Base-by-base conservation (phyloP, 2,329 filamentous ascomycete genomes). In the Pestalotiopsis fici region DNA sequence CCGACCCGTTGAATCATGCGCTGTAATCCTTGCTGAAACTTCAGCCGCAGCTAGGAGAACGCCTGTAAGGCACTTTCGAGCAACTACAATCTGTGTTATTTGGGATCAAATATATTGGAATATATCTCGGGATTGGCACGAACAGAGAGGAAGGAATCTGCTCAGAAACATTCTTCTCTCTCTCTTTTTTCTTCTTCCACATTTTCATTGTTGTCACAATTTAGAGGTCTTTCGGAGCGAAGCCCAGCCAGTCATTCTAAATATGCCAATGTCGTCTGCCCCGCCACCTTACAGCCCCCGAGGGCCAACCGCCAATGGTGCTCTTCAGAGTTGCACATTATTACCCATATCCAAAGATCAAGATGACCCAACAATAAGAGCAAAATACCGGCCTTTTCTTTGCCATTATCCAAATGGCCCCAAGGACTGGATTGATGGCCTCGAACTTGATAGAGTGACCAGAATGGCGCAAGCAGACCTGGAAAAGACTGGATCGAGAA, bases 361-460 rank as follows among this genome's bases (percentile, higher is more conserved):
- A 25, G 63, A 65, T 57, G 63, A 65, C 15, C 23, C 63, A 5
- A 31, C 4, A 21, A 39, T 65, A 27, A 18, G 50, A 35, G 50
- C 18, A 7, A 66, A 57, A 12, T 90, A 90, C 71, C 82, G 89
- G 1, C 88, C 88, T 0, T 91, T 90, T 68, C 73, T 91, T 3
- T 77, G 86, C 1, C 71, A 78, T 43, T 74, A 80, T 0, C 73
- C 78, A 13, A 65, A 78, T 3, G 71, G 77, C 11, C 67, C 73
- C 1, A 74, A 76, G 15, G 88, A 91, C 74, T 91, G 89, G 89
- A 77, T 90, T 25, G 78, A 80, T 0, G 69, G 80, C 47, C 76
- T 91, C 3, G 89, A 91, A 71, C 77, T 91, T 4, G 82, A 80
- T 47, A 87, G 85, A 0, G 83, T 76, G 1, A 72, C 86, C 54